Conservation (phyloP, 441 rosid genomes). For the Kokia cookei region DNA sequence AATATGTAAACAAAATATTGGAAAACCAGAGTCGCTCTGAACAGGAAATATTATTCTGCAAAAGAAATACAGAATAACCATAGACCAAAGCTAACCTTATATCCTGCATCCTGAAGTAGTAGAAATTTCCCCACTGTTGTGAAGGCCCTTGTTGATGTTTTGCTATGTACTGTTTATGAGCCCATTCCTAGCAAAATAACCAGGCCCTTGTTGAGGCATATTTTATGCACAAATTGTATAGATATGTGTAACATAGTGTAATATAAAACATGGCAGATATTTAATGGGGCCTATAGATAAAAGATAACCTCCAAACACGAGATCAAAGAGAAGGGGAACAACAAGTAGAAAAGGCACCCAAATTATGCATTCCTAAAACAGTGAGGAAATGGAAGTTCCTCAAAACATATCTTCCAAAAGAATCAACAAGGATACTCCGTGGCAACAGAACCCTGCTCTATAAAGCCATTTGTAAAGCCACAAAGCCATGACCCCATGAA, state of each 20-base stretch:
- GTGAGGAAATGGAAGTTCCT: not conserved
- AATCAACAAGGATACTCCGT: not conserved
- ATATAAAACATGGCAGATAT: not conserved
- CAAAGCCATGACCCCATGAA: not conserved
- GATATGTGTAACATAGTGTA: not conserved
- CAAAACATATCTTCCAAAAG: not conserved
- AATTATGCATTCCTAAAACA: not conserved
- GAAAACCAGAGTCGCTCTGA: not conserved
- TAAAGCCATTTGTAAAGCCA: not conserved
- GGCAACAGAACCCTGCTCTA: not conserved
- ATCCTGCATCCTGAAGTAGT: conserved; percentile 89
- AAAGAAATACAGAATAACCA: not conserved
- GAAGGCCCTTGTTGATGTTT: conserved; percentile 93
- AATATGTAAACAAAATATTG: not conserved
- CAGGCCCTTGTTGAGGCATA: conserved; percentile 2
- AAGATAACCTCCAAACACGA: not conserved
- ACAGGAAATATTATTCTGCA: not conserved
- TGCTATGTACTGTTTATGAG: conserved; percentile 83
- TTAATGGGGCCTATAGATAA: not conserved
- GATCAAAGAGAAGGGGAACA: not conserved
- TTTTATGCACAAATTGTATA: not conserved
- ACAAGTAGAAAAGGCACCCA: not conserved
- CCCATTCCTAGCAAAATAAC: conserved; percentile 75
- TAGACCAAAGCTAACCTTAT: conserved; percentile 54
- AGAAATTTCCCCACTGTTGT: conserved; percentile 96